Percentiles rank a stretch among this genome's conserved stretches.
phyloP scores from a whole-genome alignment of 2,329 filamentous ascomycete genomes.

The Thyridium curvatum region DNA sequence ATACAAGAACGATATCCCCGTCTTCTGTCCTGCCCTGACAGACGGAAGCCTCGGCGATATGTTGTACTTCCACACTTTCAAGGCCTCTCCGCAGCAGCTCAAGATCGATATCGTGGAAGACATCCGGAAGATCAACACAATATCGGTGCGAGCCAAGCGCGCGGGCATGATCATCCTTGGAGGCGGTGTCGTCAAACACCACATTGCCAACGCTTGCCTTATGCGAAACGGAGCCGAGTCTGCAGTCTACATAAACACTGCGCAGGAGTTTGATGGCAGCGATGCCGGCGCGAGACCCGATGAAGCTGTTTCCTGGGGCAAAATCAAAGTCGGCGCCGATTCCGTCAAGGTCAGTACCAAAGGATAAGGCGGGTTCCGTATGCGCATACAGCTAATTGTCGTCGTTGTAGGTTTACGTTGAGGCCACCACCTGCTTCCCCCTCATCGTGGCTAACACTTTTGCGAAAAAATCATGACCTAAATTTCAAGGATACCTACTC shows the following conservation, averaged over 20 bases:
- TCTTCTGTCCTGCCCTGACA: constrained; percentile 94
- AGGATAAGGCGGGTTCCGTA: background rate
- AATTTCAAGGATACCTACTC: too few species aligned
- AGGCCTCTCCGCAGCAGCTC: constrained; percentile 73
- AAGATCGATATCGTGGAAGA: constrained; percentile 90
- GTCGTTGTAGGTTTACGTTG: constrained; percentile 48
- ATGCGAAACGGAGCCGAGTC: constrained; percentile 98
- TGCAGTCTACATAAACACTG: constrained; percentile 96
- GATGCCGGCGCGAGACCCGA: constrained; percentile 93
- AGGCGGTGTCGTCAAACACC: constrained; percentile 93
- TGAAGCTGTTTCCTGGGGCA: constrained; percentile 97
- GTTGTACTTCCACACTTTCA: constrained; percentile 98
- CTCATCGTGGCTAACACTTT: constrained; percentile 63
- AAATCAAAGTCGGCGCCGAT: constrained; percentile 85
- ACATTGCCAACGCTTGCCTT: constrained; percentile 94
- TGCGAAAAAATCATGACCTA: constrained; percentile 40
- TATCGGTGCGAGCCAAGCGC: constrained; percentile 79
- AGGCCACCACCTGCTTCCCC: constrained; percentile 59
- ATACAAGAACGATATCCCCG: constrained; percentile 91
- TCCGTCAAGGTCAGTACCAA: constrained; percentile 69
- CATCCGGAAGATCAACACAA: constrained; percentile 86
- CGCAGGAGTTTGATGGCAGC: constrained; percentile 94
- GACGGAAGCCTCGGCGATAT: constrained; percentile 96
- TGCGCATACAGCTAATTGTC: constrained; percentile 1
- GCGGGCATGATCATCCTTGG: constrained; percentile 95